A percentile compares a stretch with the other conserved stretches of the same genome.
Conservation (phyloP, 2,329 filamentous ascomycete species). For the Claviceps citrina region DNA sequence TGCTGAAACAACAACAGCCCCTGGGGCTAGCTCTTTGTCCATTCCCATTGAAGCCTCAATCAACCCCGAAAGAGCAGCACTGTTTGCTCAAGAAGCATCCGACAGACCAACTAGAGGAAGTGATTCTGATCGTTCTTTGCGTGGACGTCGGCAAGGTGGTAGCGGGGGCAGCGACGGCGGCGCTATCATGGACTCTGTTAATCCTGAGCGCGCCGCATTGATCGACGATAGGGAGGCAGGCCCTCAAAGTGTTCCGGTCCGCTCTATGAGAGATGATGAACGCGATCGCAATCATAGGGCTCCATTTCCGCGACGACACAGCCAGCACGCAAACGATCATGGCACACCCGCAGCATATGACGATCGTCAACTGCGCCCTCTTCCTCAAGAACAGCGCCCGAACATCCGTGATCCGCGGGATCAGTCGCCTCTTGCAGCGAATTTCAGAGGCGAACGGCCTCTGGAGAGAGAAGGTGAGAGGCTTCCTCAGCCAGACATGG, state of each 20-base stretch:
- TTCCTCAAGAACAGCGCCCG: constrained; percentile 19
- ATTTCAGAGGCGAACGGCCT: constrained; percentile 19
- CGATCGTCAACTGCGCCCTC: constrained; percentile 30
- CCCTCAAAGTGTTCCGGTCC: constrained; percentile 15
- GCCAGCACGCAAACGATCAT: constrained; percentile 18
- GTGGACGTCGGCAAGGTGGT: constrained; percentile 14
- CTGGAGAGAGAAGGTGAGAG: constrained; percentile 25
- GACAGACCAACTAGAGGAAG: constrained; percentile 14
- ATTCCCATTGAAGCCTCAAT: constrained; percentile 30
- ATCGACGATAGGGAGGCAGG: constrained; percentile 25
- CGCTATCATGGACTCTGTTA: constrained; percentile 24
- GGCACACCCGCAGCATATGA: constrained; percentile 26
- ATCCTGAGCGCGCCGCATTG: constrained; percentile 32
- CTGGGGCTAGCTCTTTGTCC: constrained; percentile 12
- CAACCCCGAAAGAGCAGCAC: constrained; percentile 39
- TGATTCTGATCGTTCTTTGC: constrained; percentile 16
- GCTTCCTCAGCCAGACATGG: constrained; percentile 18
- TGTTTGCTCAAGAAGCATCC: constrained; percentile 25
- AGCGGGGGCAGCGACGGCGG: constrained; percentile 8
- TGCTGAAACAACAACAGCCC: constrained; percentile 16
- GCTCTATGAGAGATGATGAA: constrained; percentile 27
- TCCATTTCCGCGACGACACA: constrained; percentile 34
- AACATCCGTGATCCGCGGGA: constrained; percentile 18
- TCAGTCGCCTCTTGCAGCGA: constrained; percentile 16
- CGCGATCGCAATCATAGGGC: constrained; percentile 25